Evolutionary conservation across 208 protist genomes (phyloP).

Genomic region (Jaenimonas drosophilae): DNA sequence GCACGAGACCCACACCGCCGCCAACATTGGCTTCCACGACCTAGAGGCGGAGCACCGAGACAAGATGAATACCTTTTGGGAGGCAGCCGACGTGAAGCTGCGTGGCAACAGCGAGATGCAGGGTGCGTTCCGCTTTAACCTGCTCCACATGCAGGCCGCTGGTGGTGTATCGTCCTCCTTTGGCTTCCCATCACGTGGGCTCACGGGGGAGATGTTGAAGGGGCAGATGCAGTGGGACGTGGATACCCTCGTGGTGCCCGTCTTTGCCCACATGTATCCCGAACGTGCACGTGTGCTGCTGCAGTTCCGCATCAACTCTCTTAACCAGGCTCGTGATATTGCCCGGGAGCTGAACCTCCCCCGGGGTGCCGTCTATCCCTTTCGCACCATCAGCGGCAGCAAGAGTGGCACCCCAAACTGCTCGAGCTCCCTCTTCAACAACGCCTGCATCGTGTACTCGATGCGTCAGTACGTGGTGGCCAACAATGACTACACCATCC

Average conservation of each 20-base stretch:
- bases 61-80: constrained; percentile 66
- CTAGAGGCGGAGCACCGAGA: constrained; percentile 48
- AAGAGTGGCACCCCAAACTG: constrained; percentile 65
- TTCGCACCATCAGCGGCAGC: constrained; percentile 70
- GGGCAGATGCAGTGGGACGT: constrained; percentile 86
- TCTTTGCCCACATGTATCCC: constrained; percentile 73
- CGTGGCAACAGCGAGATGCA: constrained; percentile 32
- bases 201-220: constrained; percentile 54
- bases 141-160: constrained; percentile 72
- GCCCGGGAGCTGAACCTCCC: constrained; percentile 70
- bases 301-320: constrained; percentile 76
- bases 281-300: constrained; percentile 59
- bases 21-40: constrained; percentile 38
- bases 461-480: constrained; percentile 73
- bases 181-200: constrained; percentile 63
- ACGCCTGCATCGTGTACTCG: constrained; percentile 73
- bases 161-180: constrained; percentile 19
- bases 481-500: constrained; percentile 69
- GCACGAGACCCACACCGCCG: constrained; percentile 44
- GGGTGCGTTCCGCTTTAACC: constrained; percentile 78
- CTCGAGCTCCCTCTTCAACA: constrained; percentile 74
- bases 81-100: constrained; percentile 43
- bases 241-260: constrained; percentile 77
- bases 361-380: constrained; percentile 77
- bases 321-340: constrained; percentile 59